phyloP scores from a whole-genome alignment of 768 basidiomycete genomes.

The Suillus plorans region DNA sequence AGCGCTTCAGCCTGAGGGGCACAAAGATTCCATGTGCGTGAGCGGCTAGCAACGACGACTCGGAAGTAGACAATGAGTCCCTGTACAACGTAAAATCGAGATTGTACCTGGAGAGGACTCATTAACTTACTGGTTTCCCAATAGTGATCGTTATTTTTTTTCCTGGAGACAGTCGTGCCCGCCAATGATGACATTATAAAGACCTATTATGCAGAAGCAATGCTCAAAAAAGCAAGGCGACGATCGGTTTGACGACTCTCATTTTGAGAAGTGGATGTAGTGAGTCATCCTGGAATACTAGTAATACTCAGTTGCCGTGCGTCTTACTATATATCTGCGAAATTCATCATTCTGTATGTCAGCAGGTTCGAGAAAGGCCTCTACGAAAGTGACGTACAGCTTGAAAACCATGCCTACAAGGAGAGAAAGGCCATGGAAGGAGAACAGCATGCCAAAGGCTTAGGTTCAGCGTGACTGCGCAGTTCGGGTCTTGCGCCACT shows the following conservation, averaged over 20 bases:
- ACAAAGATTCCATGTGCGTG: conserved; percentile 24
- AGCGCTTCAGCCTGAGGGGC: conserved; percentile 18
- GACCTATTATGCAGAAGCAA: background rate
- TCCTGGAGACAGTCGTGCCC: background rate
- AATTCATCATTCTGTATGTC: background rate
- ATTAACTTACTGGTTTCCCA: conserved; percentile 1
- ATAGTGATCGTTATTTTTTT: background rate
- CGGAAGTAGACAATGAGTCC: conserved; percentile 30
- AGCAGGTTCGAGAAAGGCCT: background rate
- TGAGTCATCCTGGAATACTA: background rate
- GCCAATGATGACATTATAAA: background rate
- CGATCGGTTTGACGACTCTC: background rate
- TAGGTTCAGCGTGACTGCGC: background rate
- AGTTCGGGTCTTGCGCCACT: background rate
- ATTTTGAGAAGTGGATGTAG: background rate
- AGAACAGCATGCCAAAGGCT: background rate
- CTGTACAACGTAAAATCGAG: conserved; percentile 4
- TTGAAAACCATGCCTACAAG: background rate
- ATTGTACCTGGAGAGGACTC: background rate
- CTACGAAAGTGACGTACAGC: background rate
- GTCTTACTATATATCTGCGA: background rate
- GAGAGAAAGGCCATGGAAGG: background rate
- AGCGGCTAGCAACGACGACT: conserved; percentile 30
- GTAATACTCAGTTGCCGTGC: background rate
- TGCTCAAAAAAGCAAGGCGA: background rate